Conservation (phyloP, 305 asterid species). For the Caryopteris hybrid region DNA sequence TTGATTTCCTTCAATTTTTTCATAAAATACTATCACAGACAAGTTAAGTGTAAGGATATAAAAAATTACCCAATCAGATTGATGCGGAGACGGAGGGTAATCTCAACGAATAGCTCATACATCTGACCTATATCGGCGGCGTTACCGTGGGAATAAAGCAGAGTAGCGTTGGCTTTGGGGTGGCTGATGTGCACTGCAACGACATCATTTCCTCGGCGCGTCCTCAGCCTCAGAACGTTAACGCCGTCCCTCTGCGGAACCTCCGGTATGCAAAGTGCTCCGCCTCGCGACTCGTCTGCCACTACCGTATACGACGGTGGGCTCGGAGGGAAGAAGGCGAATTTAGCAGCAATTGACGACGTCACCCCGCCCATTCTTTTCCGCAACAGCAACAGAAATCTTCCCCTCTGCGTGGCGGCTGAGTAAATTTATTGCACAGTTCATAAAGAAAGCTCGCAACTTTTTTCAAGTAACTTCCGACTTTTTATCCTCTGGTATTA, state of each 20-base stretch:
- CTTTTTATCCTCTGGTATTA: neutral
- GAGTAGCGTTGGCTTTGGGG: constrained; percentile 78
- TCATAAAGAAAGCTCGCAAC: constrained; percentile 40
- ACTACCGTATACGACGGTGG: constrained; percentile 94
- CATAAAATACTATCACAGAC: neutral
- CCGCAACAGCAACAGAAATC: constrained; percentile 9
- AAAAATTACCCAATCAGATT: constrained; percentile 76
- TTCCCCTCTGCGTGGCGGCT: constrained; percentile 24
- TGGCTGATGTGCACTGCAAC: constrained; percentile 82
- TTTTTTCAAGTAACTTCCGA: constrained; percentile 1
- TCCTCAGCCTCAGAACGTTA: constrained; percentile 71
- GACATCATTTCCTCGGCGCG: constrained; percentile 91
- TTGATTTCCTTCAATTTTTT: too few relatives aligned
- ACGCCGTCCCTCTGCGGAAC: constrained; percentile 71
- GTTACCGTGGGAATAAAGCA: constrained; percentile 95
- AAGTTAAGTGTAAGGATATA: neutral
- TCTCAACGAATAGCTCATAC: constrained; percentile 95
- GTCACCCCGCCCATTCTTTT: constrained; percentile 84
- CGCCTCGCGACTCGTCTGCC: constrained; percentile 52
- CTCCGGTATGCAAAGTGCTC: constrained; percentile 66
- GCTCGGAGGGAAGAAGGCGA: constrained; percentile 91
- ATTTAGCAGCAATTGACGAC: constrained; percentile 95
- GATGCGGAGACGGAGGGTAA: constrained; percentile 81
- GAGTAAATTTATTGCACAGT: constrained; percentile 16
- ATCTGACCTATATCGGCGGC: constrained; percentile 99